phyloP scores from a whole-genome alignment of 2,329 filamentous ascomycete species.

The Fusarium stilboides region DNA sequence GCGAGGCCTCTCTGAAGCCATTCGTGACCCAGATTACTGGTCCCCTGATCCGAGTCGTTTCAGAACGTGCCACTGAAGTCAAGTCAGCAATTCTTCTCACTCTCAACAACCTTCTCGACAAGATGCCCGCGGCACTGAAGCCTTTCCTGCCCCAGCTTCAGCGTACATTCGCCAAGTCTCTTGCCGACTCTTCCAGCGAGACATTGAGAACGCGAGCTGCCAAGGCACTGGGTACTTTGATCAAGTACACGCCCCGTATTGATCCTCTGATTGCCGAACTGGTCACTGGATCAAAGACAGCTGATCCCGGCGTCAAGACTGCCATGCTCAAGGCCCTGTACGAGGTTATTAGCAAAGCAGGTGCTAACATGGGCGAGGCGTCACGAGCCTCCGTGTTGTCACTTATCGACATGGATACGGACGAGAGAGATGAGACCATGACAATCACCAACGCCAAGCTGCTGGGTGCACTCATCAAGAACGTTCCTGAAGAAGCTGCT shows the following conservation, averaged over 20 bases:
- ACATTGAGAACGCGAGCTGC: slow-evolving; percentile 88
- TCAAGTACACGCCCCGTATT: slow-evolving; percentile 94
- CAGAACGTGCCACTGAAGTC: slow-evolving; percentile 94
- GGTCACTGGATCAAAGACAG: slow-evolving; percentile 93
- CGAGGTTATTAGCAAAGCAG: slow-evolving; percentile 96
- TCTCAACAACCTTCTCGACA: slow-evolving; percentile 94
- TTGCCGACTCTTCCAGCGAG: slow-evolving; percentile 94
- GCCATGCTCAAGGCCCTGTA: slow-evolving; percentile 98
- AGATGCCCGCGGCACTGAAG: slow-evolving; percentile 95
- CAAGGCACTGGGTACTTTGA: slow-evolving; percentile 93
- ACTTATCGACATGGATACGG: slow-evolving; percentile 88
- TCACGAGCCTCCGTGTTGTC: slow-evolving; percentile 88
- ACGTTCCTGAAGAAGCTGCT: slow-evolving; percentile 81
- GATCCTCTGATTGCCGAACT: slow-evolving; percentile 94
- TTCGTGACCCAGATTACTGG: slow-evolving; percentile 98
- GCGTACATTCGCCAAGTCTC: slow-evolving; percentile 94
- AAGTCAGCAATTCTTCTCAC: slow-evolving; percentile 95
- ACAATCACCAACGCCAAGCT: slow-evolving; percentile 92
- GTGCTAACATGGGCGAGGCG: slow-evolving; percentile 92
- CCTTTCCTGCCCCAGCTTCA: slow-evolving; percentile 97
- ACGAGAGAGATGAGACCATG: slow-evolving; percentile 82
- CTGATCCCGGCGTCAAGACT: slow-evolving; percentile 86
- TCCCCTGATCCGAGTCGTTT: slow-evolving; percentile 96
- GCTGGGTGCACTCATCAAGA: slow-evolving; percentile 90
- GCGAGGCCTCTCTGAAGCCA: slow-evolving; percentile 87